Base-by-base conservation (phyloP, 129 eudicot genomes). In the Glebionis coronaria region DNA sequence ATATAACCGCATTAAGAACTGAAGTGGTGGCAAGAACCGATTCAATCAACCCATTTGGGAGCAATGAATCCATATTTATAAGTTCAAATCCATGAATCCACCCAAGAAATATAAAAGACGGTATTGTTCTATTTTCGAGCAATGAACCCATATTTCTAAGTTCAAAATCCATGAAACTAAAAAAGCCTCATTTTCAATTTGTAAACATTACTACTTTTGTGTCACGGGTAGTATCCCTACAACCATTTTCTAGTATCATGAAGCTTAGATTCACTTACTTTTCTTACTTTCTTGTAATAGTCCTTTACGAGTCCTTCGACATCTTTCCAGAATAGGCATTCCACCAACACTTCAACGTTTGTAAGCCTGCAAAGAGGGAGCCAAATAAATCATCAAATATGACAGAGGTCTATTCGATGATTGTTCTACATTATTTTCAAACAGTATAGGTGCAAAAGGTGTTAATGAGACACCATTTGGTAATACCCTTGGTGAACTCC, bases 401-500 rank as follows among this genome's bases (percentile, higher is more conserved):
- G 10, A 35, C 42, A 35, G 0, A 35, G 42, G 42, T 9, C 42
- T 35, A 35, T 0, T 1, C 0, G 42, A 10, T 35, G 10, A 6
- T 35, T 35, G 42, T 0, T 35, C 42, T 7, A 35, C 0, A 35
- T 35, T 35, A 35, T 6, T 35, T 1, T 0, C 42, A 35, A 0
- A 0, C 27, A 0, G 38, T 28, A 53, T 4, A 18, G 18, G 58
- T 18, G 10, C 25, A 18, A n/a, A n/a, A 4, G 60, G 65, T 44
- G 63, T 52, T 65, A 69, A 75, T 66, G 74, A 70, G 53, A 56
- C 69, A 92, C 98, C 98, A 92, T 58, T 88, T 71, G 2, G 98
- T 92, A 46, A 92, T 96, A 44, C 98, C 88, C 79, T 83, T 88
- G 71, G 98, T 85, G 52, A 92, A 71, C 69, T 92, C 95, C 40